These are phyloP conservation scores for Pugionium dolabratum DNA, from an alignment of 345 rosid species.

Conservation along the genomic window DNA sequence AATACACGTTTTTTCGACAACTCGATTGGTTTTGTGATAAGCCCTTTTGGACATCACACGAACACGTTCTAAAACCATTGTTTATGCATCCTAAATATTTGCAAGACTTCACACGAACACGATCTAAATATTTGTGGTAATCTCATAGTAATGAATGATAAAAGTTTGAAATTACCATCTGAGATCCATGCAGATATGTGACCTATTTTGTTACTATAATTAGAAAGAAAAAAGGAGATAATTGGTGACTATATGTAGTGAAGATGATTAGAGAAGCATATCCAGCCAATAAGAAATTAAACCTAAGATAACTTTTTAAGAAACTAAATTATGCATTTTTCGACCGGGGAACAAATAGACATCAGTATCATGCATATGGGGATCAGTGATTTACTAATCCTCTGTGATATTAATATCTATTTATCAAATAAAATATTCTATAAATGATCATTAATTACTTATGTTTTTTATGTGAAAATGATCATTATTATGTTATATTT, in stretches of 20 bases:
- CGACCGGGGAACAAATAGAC: not conserved
- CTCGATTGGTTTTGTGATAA: conserved; percentile 31
- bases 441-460: not conserved
- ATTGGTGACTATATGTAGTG: not conserved
- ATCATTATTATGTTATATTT: not conserved
- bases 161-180: not conserved
- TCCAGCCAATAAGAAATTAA: not conserved
- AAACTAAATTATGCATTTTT: not conserved
- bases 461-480: not conserved
- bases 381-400: not conserved
- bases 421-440: not conserved
- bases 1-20: conserved; percentile 36
- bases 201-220: not conserved
- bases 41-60: conserved; percentile 29
- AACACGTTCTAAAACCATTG: conserved; percentile 27
- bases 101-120: not conserved
- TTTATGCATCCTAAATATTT: conserved; percentile 26
- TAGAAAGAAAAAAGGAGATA: not conserved
- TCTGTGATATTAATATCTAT: not conserved
- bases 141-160: not conserved
- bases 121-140: too few relatives aligned
- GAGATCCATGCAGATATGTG: not conserved
- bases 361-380: not conserved
- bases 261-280: not conserved
- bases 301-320: not conserved